Evolutionary conservation across 768 basidiomycete species (phyloP).

Genomic region (Pluteus cervinus): DNA sequence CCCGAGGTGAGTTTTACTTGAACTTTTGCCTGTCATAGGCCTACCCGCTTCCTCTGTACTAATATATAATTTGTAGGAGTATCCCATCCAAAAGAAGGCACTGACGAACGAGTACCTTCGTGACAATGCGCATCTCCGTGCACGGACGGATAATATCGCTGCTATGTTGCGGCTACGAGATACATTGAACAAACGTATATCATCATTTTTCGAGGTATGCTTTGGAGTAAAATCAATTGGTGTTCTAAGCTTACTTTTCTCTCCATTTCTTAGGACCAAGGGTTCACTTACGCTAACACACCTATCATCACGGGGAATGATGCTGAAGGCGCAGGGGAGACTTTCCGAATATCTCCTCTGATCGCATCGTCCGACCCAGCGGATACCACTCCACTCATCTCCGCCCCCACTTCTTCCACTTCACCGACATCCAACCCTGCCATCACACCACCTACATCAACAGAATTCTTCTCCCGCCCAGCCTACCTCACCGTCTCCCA

Average conservation of each 20-base stretch:
- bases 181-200: constrained; percentile 46
- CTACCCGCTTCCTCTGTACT: too few relatives aligned
- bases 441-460: constrained; percentile 6
- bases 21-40: too few relatives aligned
- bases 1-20: constrained; percentile 37
- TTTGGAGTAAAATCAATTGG: neutral
- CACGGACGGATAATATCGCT: constrained; percentile 65
- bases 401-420: constrained; percentile 9
- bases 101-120: constrained; percentile 76
- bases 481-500: constrained; percentile 92
- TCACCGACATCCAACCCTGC: constrained; percentile 11
- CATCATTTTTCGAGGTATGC: constrained; percentile 68
- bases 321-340: constrained; percentile 94
- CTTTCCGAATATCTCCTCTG: constrained; percentile 61
- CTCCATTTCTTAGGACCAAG: constrained; percentile 46
- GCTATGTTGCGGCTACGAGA: constrained; percentile 75
- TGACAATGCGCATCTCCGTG: constrained; percentile 83
- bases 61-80: constrained; percentile 49
- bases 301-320: constrained; percentile 89
- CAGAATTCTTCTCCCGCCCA: constrained; percentile 68
- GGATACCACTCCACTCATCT: neutral
- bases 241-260: constrained; percentile 3
- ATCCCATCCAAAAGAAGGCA: constrained; percentile 90
- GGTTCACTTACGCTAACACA: constrained; percentile 74
- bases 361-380: constrained; percentile 22